phyloP scores from a whole-genome alignment of 2,329 filamentous ascomycete genomes.

The Cladosporium austrohemisphaericum region DNA sequence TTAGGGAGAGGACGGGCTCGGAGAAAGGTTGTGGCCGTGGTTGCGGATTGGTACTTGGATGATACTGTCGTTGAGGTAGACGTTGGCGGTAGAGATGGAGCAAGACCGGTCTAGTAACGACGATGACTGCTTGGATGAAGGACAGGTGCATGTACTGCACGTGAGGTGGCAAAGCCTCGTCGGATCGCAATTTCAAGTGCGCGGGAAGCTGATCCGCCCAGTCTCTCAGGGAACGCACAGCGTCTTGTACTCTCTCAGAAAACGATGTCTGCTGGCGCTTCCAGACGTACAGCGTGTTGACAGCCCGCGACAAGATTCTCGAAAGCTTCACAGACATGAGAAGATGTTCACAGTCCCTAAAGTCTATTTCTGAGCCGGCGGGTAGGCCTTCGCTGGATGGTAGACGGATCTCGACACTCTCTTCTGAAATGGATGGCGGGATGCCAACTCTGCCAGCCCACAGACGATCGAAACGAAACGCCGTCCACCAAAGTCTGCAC shows the following conservation, averaged over 20 bases:
- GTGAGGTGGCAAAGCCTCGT: constrained; percentile 22
- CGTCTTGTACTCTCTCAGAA: constrained; percentile 36
- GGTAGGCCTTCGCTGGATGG: constrained; percentile 37
- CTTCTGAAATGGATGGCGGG: constrained; percentile 32
- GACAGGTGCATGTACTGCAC: constrained; percentile 35
- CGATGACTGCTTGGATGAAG: constrained; percentile 34
- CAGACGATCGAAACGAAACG: constrained; percentile 33
- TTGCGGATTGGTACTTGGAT: neutral
- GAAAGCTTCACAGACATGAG: constrained; percentile 41
- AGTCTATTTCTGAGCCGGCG: constrained; percentile 22
- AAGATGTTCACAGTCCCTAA: constrained; percentile 39
- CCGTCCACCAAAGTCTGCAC: constrained; percentile 35
- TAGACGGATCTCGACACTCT: constrained; percentile 40
- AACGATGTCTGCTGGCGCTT: constrained; percentile 30
- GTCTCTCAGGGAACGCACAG: constrained; percentile 35
- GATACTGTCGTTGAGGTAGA: constrained; percentile 4
- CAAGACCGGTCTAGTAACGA: constrained; percentile 34
- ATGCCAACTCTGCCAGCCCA: constrained; percentile 35
- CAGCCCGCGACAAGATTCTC: constrained; percentile 27
- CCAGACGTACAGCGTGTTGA: constrained; percentile 30
- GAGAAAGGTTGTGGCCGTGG: constrained; percentile 12
- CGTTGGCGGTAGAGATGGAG: constrained; percentile 29
- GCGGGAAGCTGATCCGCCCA: constrained; percentile 37
- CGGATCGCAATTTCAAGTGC: constrained; percentile 30
- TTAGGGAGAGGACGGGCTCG: constrained; percentile 37